Evolutionary conservation across 495 filamentous ascomycete genomes (phyloP), one percentile per base, ranked within the genome.

Genomic region (Penicillium malachiteum): DNA sequence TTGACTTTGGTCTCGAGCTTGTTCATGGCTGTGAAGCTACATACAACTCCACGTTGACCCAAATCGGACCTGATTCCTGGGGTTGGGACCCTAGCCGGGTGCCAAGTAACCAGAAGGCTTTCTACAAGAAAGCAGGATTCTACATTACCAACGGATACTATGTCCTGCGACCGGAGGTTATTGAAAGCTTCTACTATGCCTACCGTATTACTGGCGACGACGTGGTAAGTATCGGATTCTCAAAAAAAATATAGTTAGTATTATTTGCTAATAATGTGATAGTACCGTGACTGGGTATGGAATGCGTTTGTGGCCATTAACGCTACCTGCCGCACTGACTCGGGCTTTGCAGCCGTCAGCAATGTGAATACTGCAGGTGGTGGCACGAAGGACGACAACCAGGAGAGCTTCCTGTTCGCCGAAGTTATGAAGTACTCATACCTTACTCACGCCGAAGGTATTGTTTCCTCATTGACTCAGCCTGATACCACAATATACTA

Each of bases 321-420:
- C 63, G 59, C 63, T 13, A 89, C 83, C 21, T 84, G 81, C 56
- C 69, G 78, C 26, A 85, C 83, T 0, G 82, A 77, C 2, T 84
- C 82, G 5, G 91, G 91, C 5, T 96, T 84, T 69, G 78, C 81
- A 12, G 78, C 77, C 11, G 70, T 96, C 42, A 58, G 60, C 0
- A 66, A 95, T 66, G 91, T 94, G n/a, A 88, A 89, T 60, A 64
- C 62, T 17, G 41, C 56, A 0, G 74, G 72, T 8, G 91, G 91
- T 4, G 90, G 87, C 5, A 67, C 69, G 5, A 82, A 81, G 46
- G 67, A 70, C 34, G 84, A 95, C 58, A 84, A 85, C 64, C 87
- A 92, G 78, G 91, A 96, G 75, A 92, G 88, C 61, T 96, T 95
- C 75, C 84, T 90, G 71, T 93, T 94, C 66, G 91, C 92, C 0